Evolutionary conservation across 768 basidiomycete genomes (phyloP).

Genomic region (Suillus subaureus): DNA sequence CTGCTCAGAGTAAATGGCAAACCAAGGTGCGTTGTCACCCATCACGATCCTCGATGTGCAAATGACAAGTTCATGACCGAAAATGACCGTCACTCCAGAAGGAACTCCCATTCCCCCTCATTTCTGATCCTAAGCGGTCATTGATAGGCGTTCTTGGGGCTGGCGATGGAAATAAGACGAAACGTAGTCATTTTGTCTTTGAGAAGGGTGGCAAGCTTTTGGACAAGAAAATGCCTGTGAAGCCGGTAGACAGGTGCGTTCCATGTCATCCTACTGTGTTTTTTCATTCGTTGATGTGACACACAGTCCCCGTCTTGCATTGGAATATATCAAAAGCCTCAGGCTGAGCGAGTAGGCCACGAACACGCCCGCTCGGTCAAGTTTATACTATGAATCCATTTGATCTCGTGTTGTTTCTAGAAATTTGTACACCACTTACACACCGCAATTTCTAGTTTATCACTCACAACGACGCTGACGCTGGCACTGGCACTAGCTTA

Average conservation of each 20-base stretch:
- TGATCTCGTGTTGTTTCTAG: neutral
- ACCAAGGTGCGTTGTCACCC: constrained; percentile 58
- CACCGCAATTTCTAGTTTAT: neutral
- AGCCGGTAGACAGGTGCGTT: constrained; percentile 77
- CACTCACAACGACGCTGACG: neutral
- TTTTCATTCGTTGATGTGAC: neutral
- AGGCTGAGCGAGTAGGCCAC: constrained; percentile 12
- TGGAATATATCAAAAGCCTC: constrained; percentile 65
- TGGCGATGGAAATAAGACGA: constrained; percentile 76
- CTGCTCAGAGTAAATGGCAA: constrained; percentile 84
- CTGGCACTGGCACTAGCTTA: neutral
- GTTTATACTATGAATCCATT: neutral
- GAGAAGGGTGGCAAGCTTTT: constrained; percentile 89
- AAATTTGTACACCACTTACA: neutral
- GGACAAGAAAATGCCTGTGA: constrained; percentile 83
- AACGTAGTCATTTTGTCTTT: constrained; percentile 93
- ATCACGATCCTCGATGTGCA: neutral
- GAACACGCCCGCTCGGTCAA: neutral
- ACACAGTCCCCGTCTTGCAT: constrained; percentile 58
- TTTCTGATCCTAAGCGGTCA: constrained; percentile 85
- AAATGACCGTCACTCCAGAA: constrained; percentile 50
- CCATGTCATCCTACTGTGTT: neutral
- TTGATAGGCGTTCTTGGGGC: constrained; percentile 85
- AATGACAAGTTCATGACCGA: constrained; percentile 5
- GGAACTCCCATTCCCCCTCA: constrained; percentile 78